Evolutionary conservation across 306 rosid genomes (phyloP).

Genomic region (Lathyrus aphaca): DNA sequence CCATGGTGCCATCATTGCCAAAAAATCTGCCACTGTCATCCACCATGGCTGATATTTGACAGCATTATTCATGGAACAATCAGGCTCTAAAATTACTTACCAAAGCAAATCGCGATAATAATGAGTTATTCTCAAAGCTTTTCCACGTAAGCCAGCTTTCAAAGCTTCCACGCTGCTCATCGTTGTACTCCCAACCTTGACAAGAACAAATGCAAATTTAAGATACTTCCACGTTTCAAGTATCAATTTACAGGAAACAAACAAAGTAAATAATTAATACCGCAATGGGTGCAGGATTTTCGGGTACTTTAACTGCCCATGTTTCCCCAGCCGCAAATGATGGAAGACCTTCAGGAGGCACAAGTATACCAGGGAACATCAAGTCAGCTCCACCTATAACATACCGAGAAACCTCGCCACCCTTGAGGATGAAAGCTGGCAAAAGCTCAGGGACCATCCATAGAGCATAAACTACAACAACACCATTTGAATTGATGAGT

Average conservation of each 20-base stretch:
- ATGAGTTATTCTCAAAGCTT: conserved; percentile 86
- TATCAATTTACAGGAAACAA: neutral
- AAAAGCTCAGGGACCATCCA: conserved; percentile 85
- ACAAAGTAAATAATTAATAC: conserved; percentile 41
- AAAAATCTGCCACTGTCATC: neutral
- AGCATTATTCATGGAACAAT: neutral
- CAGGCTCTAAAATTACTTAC: conserved; percentile 54
- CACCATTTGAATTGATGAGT: neutral
- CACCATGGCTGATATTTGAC: neutral
- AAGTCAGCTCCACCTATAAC: conserved; percentile 93
- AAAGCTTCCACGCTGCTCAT: conserved; percentile 83
- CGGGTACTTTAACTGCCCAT: conserved; percentile 95
- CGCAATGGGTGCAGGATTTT: conserved; percentile 93
- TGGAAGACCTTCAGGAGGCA: conserved; percentile 83
- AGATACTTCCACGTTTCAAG: conserved; percentile 2
- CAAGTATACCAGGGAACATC: conserved; percentile 93
- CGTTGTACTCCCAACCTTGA: conserved; percentile 89
- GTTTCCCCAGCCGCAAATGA: conserved; percentile 69
- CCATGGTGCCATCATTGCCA: neutral
- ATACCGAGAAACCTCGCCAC: conserved; percentile 85
- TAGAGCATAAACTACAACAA: conserved; percentile 75
- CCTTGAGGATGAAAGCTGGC: conserved; percentile 82
- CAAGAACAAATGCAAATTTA: conserved; percentile 19
- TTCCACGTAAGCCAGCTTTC: conserved; percentile 87
- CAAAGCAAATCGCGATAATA: conserved; percentile 82